Percentiles rank a stretch among this genome's conserved stretches.
Evolutionary conservation across 31 red algal species (phyloP).

Genomic region (Bonnemaisonia californica): DNA sequence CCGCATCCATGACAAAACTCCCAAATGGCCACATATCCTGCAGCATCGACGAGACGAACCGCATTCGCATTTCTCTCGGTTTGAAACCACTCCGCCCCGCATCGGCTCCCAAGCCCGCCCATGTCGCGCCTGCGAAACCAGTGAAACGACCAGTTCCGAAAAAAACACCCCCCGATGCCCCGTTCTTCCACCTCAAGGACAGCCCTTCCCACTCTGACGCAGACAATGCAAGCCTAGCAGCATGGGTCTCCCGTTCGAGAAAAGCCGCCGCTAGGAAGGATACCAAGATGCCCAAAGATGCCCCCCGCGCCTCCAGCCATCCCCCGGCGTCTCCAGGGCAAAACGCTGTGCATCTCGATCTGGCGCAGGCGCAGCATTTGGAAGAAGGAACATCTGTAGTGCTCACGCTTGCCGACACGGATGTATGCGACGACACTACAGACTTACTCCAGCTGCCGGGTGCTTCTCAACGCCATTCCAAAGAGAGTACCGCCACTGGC

Average conservation of each 20-base stretch:
- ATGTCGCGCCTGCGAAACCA: not conserved
- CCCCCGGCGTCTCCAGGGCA: not conserved
- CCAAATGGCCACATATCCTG: not conserved
- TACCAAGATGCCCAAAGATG: not conserved
- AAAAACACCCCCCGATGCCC: not conserved
- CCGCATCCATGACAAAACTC: too few relatives aligned
- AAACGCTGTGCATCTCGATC: not conserved
- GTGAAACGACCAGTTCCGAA: not conserved
- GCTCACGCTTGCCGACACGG: not conserved
- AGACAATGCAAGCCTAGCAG: not conserved
- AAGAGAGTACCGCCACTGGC: not conserved
- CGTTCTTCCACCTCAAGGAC: not conserved
- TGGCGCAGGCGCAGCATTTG: not conserved
- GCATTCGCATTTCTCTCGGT: not conserved
- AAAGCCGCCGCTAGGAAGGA: not conserved
- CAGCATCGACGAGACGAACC: not conserved
- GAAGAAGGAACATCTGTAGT: not conserved
- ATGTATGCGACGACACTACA: not conserved
- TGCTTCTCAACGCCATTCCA: not conserved
- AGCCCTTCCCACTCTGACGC: not conserved
- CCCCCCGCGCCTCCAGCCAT: not conserved
- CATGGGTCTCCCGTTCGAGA: not conserved
- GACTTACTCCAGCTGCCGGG: not conserved
- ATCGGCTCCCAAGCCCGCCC: not conserved
- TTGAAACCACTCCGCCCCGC: not conserved